A percentile compares a stretch with the other conserved stretches of the same genome.
phyloP scores from a whole-genome alignment of 2,329 filamentous ascomycete species.

The Penicillium sp. region DNA sequence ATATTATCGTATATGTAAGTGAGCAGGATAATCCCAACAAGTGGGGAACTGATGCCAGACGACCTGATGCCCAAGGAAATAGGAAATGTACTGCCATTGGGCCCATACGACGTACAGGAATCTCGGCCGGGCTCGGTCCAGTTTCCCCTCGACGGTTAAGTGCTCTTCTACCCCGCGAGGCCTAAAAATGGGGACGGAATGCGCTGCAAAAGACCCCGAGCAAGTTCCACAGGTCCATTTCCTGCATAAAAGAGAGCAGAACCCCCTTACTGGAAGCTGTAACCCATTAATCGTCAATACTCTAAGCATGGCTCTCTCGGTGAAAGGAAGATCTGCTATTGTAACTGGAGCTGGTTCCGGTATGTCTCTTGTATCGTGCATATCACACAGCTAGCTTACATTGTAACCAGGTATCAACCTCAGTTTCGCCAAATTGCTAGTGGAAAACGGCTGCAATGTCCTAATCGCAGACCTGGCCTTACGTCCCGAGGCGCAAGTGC shows the following conservation, averaged over 20 bases:
- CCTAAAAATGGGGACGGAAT: slow-evolving; percentile 10
- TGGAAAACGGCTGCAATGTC: slow-evolving; percentile 47
- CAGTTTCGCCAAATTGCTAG: slow-evolving; percentile 41
- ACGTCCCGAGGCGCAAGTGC: slow-evolving; percentile 43
- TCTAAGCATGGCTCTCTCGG: slow-evolving; percentile 35
- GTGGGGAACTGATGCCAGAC: background rate
- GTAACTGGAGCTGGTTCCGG: slow-evolving; percentile 56
- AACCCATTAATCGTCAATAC: background rate
- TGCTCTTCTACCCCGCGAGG: slow-evolving; percentile 2
- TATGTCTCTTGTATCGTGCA: slow-evolving; percentile 19
- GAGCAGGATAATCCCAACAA: background rate
- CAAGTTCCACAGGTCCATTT: slow-evolving; percentile 13
- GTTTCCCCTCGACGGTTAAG: slow-evolving; percentile 11
- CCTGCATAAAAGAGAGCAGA: slow-evolving; percentile 8
- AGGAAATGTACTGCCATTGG: background rate
- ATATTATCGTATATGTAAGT: background rate
- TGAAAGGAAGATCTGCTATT: slow-evolving; percentile 50
- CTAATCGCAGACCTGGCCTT: slow-evolving; percentile 45
- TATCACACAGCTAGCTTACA: background rate
- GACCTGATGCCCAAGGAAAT: background rate
- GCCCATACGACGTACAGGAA: background rate
- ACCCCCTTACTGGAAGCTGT: background rate
- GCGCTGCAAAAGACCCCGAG: slow-evolving; percentile 13
- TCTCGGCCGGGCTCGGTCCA: slow-evolving; percentile 11
- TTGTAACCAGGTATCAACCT: slow-evolving; percentile 43